These are phyloP conservation scores for Rhodotorula glutinis DNA, from an alignment of 1,284 basidiomycete species.

Conservation along the genomic window DNA sequence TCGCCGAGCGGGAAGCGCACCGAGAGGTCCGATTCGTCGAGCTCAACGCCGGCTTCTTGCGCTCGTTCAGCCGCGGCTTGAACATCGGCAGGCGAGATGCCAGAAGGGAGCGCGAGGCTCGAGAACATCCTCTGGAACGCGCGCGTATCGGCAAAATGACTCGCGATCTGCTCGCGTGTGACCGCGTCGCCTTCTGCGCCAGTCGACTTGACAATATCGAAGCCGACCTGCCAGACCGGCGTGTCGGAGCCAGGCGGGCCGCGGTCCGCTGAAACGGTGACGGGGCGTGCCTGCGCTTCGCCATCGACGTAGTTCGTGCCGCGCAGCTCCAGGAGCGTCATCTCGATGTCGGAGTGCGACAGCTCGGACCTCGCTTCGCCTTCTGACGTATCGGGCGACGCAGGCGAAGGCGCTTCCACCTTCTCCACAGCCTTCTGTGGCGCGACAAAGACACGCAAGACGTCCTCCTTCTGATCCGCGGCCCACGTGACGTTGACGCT, in stretches of 20 bases:
- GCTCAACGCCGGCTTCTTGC: slow-evolving; percentile 18
- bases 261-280: slow-evolving; percentile 7
- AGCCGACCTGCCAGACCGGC: slow-evolving; percentile 31
- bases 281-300: slow-evolving; percentile 1
- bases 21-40: slow-evolving; percentile 26
- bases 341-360: slow-evolving; percentile 1
- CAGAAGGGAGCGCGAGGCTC: slow-evolving; percentile 29
- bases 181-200: slow-evolving; percentile 2
- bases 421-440: slow-evolving; percentile 7
- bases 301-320: slow-evolving; percentile 36
- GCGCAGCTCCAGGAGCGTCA: slow-evolving; percentile 34
- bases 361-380: neutral
- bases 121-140: slow-evolving; percentile 30
- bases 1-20: slow-evolving; percentile 22
- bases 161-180: slow-evolving; percentile 5
- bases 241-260: neutral
- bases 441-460: slow-evolving; percentile 34
- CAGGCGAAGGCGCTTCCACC: neutral
- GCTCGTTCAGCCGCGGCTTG: slow-evolving; percentile 17
- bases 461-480: slow-evolving; percentile 13
- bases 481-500: slow-evolving; percentile 30
- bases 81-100: slow-evolving; percentile 18
- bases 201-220: slow-evolving; percentile 19
- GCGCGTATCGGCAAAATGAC: slow-evolving; percentile 14
- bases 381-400: neutral